Evolutionary conservation across 306 rosid genomes (phyloP), one percentile per base, ranked within the genome.

Genomic region (Prunus campanulata): DNA sequence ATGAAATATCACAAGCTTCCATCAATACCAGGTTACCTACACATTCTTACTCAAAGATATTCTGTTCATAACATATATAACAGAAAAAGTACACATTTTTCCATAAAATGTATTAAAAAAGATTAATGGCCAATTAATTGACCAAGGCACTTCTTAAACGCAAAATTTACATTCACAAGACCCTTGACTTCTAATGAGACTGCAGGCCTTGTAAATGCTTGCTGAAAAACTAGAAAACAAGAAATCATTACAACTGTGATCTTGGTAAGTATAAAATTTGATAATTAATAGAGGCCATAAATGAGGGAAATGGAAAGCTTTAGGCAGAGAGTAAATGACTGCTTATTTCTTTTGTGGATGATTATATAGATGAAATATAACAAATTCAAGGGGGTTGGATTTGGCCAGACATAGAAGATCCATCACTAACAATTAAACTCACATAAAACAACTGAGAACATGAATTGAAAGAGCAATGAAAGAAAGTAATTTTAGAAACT

Each of bases 1-100:
- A 57, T 72, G 49, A 66, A 75, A 74, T 73, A 74, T 50, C 65
- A 65, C 3, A 71, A 71, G 70, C 68, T 80, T 72, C 62, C 62
- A 80, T 71, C 50, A 47, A 74, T 50, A 51, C 65, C 49, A 62
- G 1, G 9, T 39, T 27, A 30, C 47, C 11, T 29, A 75, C 72
- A 64, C 70, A 39, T 73, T 76, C 75, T 72, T 74, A 39, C 66
- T 29, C 51, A 55, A 81, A 35, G 44, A 71, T 71, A 79, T 50
- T 77, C 20, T 62, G 77, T 54, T 54, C n/a, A 29, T 12, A 25
- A 68, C 54, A 18, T 27, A 14, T 6, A 56, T n/a, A 51, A 69
- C 39, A 74, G 10, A 22, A 55, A 30, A 70, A 8, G 55, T 42
- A 8, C 42, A 54, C 73, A 68, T 25, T 74, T 56, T 12, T 61